phyloP scores from a whole-genome alignment of 2,329 filamentous ascomycete genomes.

The Colletotrichum cereale region DNA sequence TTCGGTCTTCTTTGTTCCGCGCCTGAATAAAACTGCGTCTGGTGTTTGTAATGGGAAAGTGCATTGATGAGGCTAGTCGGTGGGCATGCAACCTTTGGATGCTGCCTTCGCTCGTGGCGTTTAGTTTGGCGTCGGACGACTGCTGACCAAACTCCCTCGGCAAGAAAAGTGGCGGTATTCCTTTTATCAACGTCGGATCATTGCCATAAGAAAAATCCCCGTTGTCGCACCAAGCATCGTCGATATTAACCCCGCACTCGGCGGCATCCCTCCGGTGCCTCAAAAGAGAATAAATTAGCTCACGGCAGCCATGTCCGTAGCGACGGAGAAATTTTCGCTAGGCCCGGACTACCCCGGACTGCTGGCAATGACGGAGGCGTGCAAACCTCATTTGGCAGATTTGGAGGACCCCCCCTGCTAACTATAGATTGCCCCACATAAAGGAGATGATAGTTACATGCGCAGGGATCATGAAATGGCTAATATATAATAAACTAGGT shows the following conservation, averaged over 20 bases:
- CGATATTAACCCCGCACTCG: background rate
- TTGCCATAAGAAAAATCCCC: background rate
- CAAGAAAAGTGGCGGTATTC: background rate
- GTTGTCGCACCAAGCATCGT: background rate
- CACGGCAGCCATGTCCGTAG: background rate
- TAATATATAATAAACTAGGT: background rate
- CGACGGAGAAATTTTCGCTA: background rate
- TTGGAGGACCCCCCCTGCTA: background rate
- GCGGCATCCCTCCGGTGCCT: background rate
- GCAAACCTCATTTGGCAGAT: background rate
- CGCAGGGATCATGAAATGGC: background rate
- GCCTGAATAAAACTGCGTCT: too few relatives aligned
- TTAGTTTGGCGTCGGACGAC: background rate
- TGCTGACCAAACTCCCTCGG: background rate
- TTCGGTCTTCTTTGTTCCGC: too few relatives aligned
- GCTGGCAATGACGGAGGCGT: too few relatives aligned
- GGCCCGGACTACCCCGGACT: background rate
- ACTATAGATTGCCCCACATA: background rate
- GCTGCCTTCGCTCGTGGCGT: background rate
- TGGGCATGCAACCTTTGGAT: too few relatives aligned
- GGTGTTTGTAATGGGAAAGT: too few relatives aligned
- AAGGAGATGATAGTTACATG: fast-evolving
- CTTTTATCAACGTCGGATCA: background rate
- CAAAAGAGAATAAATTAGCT: background rate
- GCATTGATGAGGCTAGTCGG: too few relatives aligned